Evolutionary conservation across 352 stramenopile genomes (phyloP).

Genomic region (Elongisporangium anandrum): DNA sequence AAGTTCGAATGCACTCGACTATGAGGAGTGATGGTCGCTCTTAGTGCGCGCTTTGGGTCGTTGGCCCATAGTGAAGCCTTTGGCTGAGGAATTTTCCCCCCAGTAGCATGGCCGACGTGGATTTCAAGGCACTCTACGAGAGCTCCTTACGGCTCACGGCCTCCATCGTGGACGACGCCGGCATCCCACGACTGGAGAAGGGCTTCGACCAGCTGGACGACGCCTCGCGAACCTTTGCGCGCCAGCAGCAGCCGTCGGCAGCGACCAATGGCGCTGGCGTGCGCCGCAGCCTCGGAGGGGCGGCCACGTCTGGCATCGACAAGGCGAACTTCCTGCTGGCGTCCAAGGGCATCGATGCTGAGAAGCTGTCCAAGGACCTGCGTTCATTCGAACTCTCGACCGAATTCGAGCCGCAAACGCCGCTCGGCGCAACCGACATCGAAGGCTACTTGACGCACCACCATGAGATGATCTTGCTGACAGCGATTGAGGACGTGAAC

Average conservation of each 20-base stretch:
- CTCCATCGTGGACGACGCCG: slow-evolving; percentile 52
- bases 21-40: not conserved
- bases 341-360: slow-evolving; percentile 79
- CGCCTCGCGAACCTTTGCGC: slow-evolving; percentile 45
- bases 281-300: slow-evolving; percentile 19
- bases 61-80: not conserved
- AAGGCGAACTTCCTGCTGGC: slow-evolving; percentile 85
- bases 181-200: slow-evolving; percentile 75
- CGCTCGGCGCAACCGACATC: slow-evolving; percentile 81
- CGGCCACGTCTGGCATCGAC: slow-evolving; percentile 28
- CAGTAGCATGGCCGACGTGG: slow-evolving; percentile 28
- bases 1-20: not conserved
- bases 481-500: slow-evolving; percentile 86
- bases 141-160: slow-evolving; percentile 85
- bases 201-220: slow-evolving; percentile 79
- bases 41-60: not conserved
- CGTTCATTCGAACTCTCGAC: slow-evolving; percentile 73
- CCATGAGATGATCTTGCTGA: slow-evolving; percentile 90
- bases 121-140: slow-evolving; percentile 86
- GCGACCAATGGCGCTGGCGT: slow-evolving; percentile 14
- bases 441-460: slow-evolving; percentile 87
- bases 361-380: slow-evolving; percentile 83
- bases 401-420: slow-evolving; percentile 73
- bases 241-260: slow-evolving; percentile 29
- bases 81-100: slow-evolving; percentile 10